Conservation (phyloP, 169 alveolate species). For the Neospora caninum region DNA sequence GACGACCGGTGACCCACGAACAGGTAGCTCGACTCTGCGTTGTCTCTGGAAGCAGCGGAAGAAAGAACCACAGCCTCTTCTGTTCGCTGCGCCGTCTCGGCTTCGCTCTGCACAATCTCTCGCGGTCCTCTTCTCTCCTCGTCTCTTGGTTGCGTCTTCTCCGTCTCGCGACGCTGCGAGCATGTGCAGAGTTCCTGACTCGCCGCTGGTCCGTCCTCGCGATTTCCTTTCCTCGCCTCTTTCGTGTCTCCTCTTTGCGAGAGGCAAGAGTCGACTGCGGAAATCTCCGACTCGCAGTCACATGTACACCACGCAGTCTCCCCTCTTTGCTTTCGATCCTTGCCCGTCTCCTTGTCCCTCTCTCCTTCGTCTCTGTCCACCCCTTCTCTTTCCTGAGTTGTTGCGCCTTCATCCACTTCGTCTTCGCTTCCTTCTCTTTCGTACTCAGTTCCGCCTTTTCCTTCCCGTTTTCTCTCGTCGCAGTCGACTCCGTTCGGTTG, state of each 20-base stretch:
- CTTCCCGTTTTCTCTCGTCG: neutral
- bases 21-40: too few relatives aligned
- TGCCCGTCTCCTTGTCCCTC: neutral
- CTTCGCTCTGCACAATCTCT: too few relatives aligned
- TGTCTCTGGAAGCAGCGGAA: too few relatives aligned
- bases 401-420: neutral
- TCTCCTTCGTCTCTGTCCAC: neutral
- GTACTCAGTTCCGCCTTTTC: neutral
- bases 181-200: too few relatives aligned
- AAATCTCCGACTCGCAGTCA: too few relatives aligned
- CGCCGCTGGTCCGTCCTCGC: too few relatives aligned
- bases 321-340: too few relatives aligned
- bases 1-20: too few relatives aligned
- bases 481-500: neutral
- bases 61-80: too few relatives aligned
- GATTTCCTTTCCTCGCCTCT: neutral
- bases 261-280: too few relatives aligned
- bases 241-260: neutral
- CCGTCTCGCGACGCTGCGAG: neutral
- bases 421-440: neutral
- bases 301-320: neutral
- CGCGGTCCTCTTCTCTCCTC: neutral
- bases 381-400: neutral
- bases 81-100: too few relatives aligned
- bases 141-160: neutral